Evolutionary conservation across 2,329 filamentous ascomycete species (phyloP).

Genomic region (Aspergillus tubingensis): DNA sequence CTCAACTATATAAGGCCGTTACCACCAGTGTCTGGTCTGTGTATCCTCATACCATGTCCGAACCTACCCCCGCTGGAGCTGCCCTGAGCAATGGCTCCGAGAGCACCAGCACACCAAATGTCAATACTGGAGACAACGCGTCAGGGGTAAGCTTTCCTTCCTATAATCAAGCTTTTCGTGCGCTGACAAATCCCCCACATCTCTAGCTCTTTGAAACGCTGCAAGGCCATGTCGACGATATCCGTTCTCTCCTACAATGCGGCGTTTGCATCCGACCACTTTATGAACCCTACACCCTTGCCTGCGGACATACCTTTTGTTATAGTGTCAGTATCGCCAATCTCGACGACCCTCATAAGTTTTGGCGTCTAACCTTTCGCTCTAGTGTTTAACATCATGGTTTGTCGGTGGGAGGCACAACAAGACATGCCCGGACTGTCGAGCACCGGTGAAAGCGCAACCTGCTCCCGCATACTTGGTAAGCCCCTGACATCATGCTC

Average conservation of each 20-base stretch:
- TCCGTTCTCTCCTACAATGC: constrained; percentile 64
- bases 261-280: constrained; percentile 69
- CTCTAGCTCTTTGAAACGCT: constrained; percentile 44
- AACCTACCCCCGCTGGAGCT: constrained; percentile 13
- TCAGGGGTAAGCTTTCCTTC: constrained; percentile 32
- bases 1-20: not conserved
- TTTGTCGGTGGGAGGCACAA: constrained; percentile 56
- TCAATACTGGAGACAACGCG: constrained; percentile 22
- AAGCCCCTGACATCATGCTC: constrained; percentile 25
- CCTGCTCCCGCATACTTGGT: constrained; percentile 68
- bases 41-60: constrained; percentile 15
- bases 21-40: not conserved
- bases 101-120: constrained; percentile 13
- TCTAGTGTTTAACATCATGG: constrained; percentile 59
- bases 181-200: constrained; percentile 14
- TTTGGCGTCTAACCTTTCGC: constrained; percentile 26
- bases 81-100: constrained; percentile 11
- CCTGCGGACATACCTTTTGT: constrained; percentile 72
- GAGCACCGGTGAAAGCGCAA: constrained; percentile 58
- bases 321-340: constrained; percentile 57
- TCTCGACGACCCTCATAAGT: not conserved
- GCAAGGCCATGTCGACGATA: constrained; percentile 60
- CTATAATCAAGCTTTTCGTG: not conserved
- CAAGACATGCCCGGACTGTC: constrained; percentile 70
- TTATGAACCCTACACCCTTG: constrained; percentile 69